Evolutionary conservation across 2,329 filamentous ascomycete species (phyloP).

Genomic region (Fusarium lyarnte): DNA sequence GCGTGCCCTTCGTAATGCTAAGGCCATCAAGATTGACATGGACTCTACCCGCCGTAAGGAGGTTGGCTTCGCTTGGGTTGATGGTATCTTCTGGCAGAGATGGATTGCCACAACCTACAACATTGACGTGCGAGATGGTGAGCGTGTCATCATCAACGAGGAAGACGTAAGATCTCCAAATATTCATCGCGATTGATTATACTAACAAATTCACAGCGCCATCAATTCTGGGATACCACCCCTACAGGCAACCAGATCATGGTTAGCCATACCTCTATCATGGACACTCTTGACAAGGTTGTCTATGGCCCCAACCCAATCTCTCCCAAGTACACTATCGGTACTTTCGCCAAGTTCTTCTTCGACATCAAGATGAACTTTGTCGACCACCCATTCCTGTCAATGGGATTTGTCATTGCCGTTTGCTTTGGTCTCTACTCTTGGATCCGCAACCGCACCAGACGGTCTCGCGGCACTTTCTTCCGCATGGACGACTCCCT

Average conservation of each 20-base stretch:
- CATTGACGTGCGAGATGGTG: conserved; percentile 86
- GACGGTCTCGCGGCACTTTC: conserved; percentile 64
- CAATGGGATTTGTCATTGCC: conserved; percentile 65
- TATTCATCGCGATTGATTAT: background rate
- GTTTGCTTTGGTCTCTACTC: conserved; percentile 62
- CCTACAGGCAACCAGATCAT: conserved; percentile 90
- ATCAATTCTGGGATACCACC: conserved; percentile 93
- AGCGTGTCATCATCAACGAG: conserved; percentile 95
- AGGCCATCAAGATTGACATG: conserved; percentile 92
- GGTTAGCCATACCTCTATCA: conserved; percentile 87
- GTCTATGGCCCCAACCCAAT: conserved; percentile 75
- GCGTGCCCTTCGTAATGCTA: conserved; percentile 84
- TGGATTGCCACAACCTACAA: conserved; percentile 97
- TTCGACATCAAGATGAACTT: conserved; percentile 70
- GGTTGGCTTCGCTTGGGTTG: conserved; percentile 96
- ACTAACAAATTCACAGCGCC: conserved; percentile 70
- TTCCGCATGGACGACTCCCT: conserved; percentile 70
- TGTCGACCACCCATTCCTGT: conserved; percentile 67
- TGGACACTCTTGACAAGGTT: conserved; percentile 83
- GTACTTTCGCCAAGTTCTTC: conserved; percentile 75
- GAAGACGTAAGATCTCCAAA: conserved; percentile 78
- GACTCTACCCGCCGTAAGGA: conserved; percentile 87
- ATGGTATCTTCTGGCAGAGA: conserved; percentile 95
- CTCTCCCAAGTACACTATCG: conserved; percentile 80
- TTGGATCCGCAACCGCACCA: conserved; percentile 64